Percentiles rank a stretch among this genome's conserved stretches.
These are phyloP conservation scores for Chlorella ohadii DNA, from an alignment of 139 green algal species.

Conservation along the genomic window DNA sequence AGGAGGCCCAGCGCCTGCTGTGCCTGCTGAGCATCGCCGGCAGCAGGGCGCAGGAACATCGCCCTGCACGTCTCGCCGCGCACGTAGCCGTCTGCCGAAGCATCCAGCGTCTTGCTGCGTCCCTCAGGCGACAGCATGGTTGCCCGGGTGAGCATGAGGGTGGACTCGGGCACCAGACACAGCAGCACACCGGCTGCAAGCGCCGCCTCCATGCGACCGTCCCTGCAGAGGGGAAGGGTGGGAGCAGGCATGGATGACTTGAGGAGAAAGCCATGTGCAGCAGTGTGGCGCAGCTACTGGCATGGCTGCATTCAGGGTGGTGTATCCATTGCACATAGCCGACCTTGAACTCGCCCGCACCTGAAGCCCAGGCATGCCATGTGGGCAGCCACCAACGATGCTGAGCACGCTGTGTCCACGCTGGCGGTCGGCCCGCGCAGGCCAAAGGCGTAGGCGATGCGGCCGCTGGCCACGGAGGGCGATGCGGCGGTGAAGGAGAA, in stretches of 20 bases:
- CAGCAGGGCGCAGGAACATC: constrained; percentile 4
- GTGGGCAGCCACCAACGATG: constrained; percentile 70
- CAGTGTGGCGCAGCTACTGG: no score
- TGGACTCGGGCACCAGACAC: constrained; percentile 52
- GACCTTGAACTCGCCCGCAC: background rate
- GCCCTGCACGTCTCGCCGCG: constrained; percentile 69
- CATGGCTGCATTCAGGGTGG: no score
- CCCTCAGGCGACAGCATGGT: constrained; percentile 82
- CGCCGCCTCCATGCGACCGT: constrained; percentile 34
- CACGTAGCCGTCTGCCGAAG: constrained; percentile 85
- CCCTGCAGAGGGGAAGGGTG: background rate
- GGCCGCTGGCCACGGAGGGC: constrained; percentile 73
- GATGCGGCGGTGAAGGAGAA: constrained; percentile 63
- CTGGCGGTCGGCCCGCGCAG: constrained; percentile 68
- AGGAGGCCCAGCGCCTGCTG: constrained; percentile 53
- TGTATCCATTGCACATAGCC: no score
- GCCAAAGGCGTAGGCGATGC: constrained; percentile 71
- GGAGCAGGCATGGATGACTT: no score
- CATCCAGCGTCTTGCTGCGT: constrained; percentile 89
- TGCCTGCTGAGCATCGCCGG: background rate
- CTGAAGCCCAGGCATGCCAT: constrained; percentile 52
- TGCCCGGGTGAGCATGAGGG: constrained; percentile 48
- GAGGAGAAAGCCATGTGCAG: no score
- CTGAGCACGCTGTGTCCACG: constrained; percentile 82
- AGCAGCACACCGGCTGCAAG: constrained; percentile 69